Base-by-base conservation (phyloP, 345 rosid species). In the Eucalyptus melliodora region DNA sequence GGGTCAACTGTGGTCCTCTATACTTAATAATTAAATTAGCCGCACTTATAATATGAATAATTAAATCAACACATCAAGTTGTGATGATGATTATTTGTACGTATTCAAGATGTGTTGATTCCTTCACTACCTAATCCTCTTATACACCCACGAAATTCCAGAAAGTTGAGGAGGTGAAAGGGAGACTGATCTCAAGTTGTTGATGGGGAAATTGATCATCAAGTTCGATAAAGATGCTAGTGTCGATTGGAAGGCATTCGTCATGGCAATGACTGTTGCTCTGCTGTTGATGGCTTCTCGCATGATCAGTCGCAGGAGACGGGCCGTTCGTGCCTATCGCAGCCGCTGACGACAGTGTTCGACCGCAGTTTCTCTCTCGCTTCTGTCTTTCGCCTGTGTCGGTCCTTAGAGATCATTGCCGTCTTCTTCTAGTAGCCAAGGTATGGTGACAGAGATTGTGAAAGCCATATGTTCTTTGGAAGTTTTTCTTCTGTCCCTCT, bases 181-280 rank as follows among this genome's bases (percentile, higher is more conserved):
- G 24, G 27, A 77, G 85, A 40, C 12, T 17, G 85, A 77, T 21
- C 85, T 77, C 16, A 23, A 69, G 88, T 24, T 34, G 89, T 37
- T 53, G 86, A 94, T 89, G 92, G 92, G 91, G 85, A 93, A 93
- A 81, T 23, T 91, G 69, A 91, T 93, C 59, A 83, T 90, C 89
- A 65, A 88, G 8, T 88, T 91, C 6, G 92, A 86, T 0, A 91
- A 91, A 81, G 92, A 50, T 50, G 93, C 69, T 30, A 62, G 90
- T 40, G 53, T 91, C 1, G 91, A 87, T 92, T 69, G 87, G 37
- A 2, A 86, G 27, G 65, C 40, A 51, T 34, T 93, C 85, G 89
- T 94, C n/a, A 7, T 93, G 31, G 59, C 91, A 37, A 21, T 93
- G 9, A 88, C 92, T 42, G 11, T 93, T 14, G 92, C 93, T 91